Evolutionary conservation across 2,329 filamentous ascomycete genomes (phyloP).

Genomic region (Colletotrichum costaricense): DNA sequence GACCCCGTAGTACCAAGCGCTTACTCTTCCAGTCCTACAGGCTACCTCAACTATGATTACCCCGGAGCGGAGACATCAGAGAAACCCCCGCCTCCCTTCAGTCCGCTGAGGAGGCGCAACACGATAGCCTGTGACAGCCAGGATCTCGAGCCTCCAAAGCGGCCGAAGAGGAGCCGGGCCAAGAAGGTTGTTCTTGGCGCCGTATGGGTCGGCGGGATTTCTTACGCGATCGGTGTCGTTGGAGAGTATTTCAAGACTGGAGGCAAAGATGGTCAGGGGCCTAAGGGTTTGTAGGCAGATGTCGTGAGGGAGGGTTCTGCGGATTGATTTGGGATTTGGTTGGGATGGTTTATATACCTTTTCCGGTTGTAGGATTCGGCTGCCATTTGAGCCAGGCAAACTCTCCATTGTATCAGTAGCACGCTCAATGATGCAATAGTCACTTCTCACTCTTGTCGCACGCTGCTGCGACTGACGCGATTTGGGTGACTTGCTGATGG

Average conservation of each 20-base stretch:
- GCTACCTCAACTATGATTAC: constrained; percentile 71
- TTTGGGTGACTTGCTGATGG: no score
- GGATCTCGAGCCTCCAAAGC: constrained; percentile 51
- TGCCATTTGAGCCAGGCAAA: neutral
- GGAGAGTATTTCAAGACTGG: constrained; percentile 66
- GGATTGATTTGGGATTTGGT: neutral
- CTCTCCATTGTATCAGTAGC: constrained; percentile 15
- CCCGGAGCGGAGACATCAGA: constrained; percentile 43
- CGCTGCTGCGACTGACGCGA: no score
- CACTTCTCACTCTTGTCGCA: neutral
- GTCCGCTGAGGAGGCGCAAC: constrained; percentile 48
- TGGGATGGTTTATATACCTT: neutral
- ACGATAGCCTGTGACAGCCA: constrained; percentile 55
- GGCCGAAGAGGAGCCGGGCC: constrained; percentile 54
- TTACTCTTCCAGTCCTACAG: constrained; percentile 73
- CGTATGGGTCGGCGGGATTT: constrained; percentile 63
- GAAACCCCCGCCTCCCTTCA: constrained; percentile 51
- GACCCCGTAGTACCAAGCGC: constrained; percentile 54
- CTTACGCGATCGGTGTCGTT: constrained; percentile 70
- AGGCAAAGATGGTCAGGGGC: constrained; percentile 54
- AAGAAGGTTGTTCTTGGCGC: constrained; percentile 66
- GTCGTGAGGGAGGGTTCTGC: no score
- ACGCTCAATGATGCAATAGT: constrained; percentile 8
- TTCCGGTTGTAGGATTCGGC: neutral
- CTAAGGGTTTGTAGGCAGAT: constrained; percentile 30